Base-by-base conservation (phyloP, 2,329 filamentous ascomycete genomes). In the Basipetospora sp. region DNA sequence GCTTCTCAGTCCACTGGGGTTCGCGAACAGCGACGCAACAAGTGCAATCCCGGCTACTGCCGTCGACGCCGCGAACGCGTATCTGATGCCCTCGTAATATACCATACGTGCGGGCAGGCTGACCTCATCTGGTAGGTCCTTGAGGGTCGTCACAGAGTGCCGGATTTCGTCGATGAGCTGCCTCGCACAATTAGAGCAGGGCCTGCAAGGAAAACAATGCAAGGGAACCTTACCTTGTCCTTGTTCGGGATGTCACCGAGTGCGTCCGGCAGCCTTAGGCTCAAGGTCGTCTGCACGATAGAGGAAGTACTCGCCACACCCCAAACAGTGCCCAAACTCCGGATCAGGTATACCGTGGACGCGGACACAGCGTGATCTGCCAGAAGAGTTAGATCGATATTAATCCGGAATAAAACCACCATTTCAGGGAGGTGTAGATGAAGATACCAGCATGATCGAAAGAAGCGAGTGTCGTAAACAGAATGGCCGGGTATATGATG, bases 291-390 rank as follows among this genome's bases (percentile, higher is more conserved):
- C 53, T 79, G 74, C 25, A 76, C 61, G 31, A 79, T 72, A 5
- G 73, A 65, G 8, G 73, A 74, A 0, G 71, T 71, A 26, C 73
- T 58, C 1, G 74, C 73, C 2, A 79, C 74, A 8, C 74, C 74
- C 65, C 71, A 78, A 13, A 79, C 73, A 0, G 66, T 70, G 2
- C 74, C 74, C 3, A 79, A 55, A 0, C 72, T 77, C 18, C 74
- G 67, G 31, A 79, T 65, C 15, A 79, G 62, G 49, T 79, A 79
- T 5, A 76, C 68, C 0, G 69, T 75, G 2, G 72, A 77, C 3
- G 73, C 65, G 0, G 67, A 70, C 2, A 77, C 72, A 9, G 73
- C 72, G 46, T 78, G 72, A 37, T 77, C 74, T 75, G 17, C 16
- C 13, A 3, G 32, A 14, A 11, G 18, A 3, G n/a, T 22, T 9